phyloP scores from a whole-genome alignment of 1,284 basidiomycete genomes.

The Paramarasmius palmivorus region DNA sequence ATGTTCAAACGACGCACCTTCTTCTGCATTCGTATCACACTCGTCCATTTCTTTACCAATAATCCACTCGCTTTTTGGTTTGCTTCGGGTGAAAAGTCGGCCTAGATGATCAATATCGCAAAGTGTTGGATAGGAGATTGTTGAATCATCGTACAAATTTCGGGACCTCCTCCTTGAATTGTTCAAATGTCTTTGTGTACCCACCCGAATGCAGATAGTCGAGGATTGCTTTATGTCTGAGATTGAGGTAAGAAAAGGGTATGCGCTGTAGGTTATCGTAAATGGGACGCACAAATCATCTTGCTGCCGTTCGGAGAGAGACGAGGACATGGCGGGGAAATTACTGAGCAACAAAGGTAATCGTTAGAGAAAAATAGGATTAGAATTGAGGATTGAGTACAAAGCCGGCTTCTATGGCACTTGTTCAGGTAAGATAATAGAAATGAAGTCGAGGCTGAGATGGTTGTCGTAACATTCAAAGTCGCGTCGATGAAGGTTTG shows the following conservation, averaged over 20 bases:
- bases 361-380: slow-evolving; percentile 3
- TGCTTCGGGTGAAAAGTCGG: slow-evolving; percentile 60
- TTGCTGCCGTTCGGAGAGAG: slow-evolving; percentile 68
- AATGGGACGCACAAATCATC: slow-evolving; percentile 66
- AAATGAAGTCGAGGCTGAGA: background rate
- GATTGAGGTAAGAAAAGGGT: slow-evolving; percentile 2
- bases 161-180: slow-evolving; percentile 57
- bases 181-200: slow-evolving; percentile 59
- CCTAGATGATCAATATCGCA: slow-evolving; percentile 21
- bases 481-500: background rate
- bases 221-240: slow-evolving; percentile 79
- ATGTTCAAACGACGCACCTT: slow-evolving; percentile 47
- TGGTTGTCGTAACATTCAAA: background rate
- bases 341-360: slow-evolving; percentile 39
- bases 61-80: slow-evolving; percentile 65
- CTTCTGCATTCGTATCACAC: slow-evolving; percentile 78
- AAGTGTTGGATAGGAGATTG: background rate
- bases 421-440: slow-evolving; percentile 2
- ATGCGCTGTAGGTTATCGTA: slow-evolving; percentile 10
- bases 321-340: slow-evolving; percentile 18
- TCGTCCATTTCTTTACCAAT: slow-evolving; percentile 84
- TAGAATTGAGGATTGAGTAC: slow-evolving; percentile 19
- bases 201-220: slow-evolving; percentile 73
- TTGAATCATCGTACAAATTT: slow-evolving; percentile 4
- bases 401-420: slow-evolving; percentile 9